Evolutionary conservation across 768 basidiomycete species (phyloP), one percentile per base, ranked within the genome.

Genomic region (Kwoniella sp.): DNA sequence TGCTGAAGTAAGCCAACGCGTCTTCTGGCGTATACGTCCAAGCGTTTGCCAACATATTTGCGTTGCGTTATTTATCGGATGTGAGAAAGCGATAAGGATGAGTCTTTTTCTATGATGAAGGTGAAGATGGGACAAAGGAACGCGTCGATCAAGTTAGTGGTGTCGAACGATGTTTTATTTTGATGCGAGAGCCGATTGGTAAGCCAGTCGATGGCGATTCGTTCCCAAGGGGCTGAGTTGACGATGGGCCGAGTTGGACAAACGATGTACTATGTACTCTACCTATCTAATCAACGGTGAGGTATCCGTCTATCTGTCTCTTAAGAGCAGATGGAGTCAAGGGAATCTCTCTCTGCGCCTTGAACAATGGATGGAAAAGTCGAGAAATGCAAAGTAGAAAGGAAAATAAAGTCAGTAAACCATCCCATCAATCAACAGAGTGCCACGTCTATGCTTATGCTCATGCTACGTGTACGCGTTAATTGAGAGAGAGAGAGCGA

Each of bases 11-110:
- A 65, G 86, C 85, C 54, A 92, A 83, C 58, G 91, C 84, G 56
- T 89, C 85, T 56, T 86, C 77, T 8, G 88, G 85, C 47, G 87
- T 82, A 70, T 83, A 83, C 52, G 90, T 88, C 92, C 92, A 96
- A 51, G 91, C 90, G 64, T 74, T 73, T 29, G 64, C 54, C 33
- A 80, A 65, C 79, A 80, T 80, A 4, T 53, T 65, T 55, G 1
- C 13, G 50, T 47, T 13, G 47, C 37, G 44, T 47, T 24, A 47
- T 46, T 4, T 44, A 44, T 44, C 10, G 7, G 40, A 19, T 44
- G 40, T n/a, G n/a, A n/a, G n/a, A n/a, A 44, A 10, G 40, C 10
- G 40, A 9, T 44, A 15, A 44, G 17, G 17, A 19, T 33, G 7
- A 33, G 33, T n/a, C n/a, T n/a, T n/a, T n/a, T n/a, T n/a, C n/a